Evolutionary conservation across 345 rosid species (phyloP).

Genomic region (Boechera stricta): DNA sequence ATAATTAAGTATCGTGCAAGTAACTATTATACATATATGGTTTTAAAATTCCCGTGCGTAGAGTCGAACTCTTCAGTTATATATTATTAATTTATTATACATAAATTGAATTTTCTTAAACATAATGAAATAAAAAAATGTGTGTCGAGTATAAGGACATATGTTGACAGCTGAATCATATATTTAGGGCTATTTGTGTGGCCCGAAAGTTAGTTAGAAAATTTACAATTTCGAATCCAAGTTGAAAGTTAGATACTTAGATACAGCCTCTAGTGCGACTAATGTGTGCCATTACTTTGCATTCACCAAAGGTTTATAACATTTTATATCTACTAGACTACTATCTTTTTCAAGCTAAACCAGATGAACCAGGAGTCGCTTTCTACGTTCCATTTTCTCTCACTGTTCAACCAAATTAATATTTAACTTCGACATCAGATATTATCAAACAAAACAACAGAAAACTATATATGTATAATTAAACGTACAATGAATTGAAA

Average conservation of each 20-base stretch:
- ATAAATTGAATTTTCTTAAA: neutral
- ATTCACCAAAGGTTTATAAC: slow-evolving; percentile 8
- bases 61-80: neutral
- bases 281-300: slow-evolving; percentile 21
- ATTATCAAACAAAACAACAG: neutral
- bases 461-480: neutral
- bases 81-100: neutral
- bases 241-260: slow-evolving; percentile 39
- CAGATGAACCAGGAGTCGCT: slow-evolving; percentile 23
- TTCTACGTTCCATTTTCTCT: neutral
- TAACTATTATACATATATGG: too few relatives aligned
- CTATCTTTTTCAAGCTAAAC: slow-evolving; percentile 24
- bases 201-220: slow-evolving; percentile 20
- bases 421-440: neutral
- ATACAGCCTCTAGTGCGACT: slow-evolving; percentile 9
- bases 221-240: neutral
- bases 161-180: neutral
- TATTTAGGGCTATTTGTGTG: neutral
- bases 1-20: neutral
- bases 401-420: neutral
- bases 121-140: neutral
- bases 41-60: neutral
- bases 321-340: neutral
- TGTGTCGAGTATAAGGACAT: neutral
- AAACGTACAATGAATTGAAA: slow-evolving; percentile 6